Base-by-base conservation (phyloP, 257 asterid genomes). In the Salvia rosmarinus region DNA sequence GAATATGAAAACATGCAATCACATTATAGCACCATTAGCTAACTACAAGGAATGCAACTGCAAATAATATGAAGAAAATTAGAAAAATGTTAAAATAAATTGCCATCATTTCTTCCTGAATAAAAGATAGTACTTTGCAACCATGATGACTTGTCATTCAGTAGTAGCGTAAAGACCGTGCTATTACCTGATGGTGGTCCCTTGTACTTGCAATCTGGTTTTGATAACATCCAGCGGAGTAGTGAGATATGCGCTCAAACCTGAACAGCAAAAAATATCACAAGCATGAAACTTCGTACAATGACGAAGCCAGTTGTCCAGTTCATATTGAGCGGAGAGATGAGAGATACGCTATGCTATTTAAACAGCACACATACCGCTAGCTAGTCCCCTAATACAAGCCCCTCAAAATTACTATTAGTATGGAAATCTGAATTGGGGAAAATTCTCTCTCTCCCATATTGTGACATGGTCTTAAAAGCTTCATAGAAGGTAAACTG, bases 151-250 rank as follows among this genome's bases (percentile, higher is more conserved):
- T 32, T 55, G 25, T 51, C 46, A 32, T 54, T 52, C 55, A 49
- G 55, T 42, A n/a, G 16, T 40, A 28, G 55, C 43, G 4, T 23
- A 35, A 23, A 43, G 35, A 67, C 28, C 21, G 39, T 14, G 32
- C 9, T n/a, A 35, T 50, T 82, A 90, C 96, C 93, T 86, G 23
- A 68, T 49, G 30, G 82, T 75, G 68, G 81, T 72, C 69, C 95
- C 95, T 78, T 88, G 96, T 34, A 90, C 88, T 84, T 90, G 96
- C 80, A 90, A 81, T 78, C 96, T 82, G 64, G 96, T 90, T 81
- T 90, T 90, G 54, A 90, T 81, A 75, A 86, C 95, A 76, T 90
- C 95, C 78, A 90, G 82, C 13, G 96, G 96, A 72, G 96, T 88
- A 40, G 96, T 90, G 64, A 90, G 86, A 75, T 83, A 90, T 42